phyloP scores from a whole-genome alignment of 2,329 filamentous ascomycete genomes.

The Pseudogymnoascus sp. region DNA sequence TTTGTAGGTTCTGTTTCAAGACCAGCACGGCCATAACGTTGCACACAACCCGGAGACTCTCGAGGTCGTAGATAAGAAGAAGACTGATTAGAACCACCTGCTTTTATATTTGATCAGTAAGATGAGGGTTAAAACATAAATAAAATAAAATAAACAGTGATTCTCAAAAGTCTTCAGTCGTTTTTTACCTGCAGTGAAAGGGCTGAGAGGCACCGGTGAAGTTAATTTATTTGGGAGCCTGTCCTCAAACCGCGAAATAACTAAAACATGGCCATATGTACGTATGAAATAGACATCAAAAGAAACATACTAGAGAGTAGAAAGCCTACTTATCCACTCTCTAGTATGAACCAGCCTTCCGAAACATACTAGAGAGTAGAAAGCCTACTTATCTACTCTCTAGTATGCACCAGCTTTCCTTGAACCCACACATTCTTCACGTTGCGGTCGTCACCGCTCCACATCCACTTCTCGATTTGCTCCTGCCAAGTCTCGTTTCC shows the following conservation, averaged over 20 bases:
- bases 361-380: neutral
- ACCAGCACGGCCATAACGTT: conserved; percentile 35
- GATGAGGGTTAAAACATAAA: neutral
- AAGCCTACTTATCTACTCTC: neutral
- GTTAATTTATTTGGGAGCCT: too few relatives aligned
- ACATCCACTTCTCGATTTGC: conserved; percentile 87
- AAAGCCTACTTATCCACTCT: neutral
- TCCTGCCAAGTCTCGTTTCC: conserved; percentile 88
- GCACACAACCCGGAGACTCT: conserved; percentile 34
- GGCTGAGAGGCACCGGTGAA: too few relatives aligned
- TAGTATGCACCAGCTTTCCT: conserved; percentile 66
- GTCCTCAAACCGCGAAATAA: neutral
- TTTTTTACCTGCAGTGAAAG: too few relatives aligned
- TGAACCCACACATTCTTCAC: conserved; percentile 83
- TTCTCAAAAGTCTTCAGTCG: too few relatives aligned
- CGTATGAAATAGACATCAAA: neutral
- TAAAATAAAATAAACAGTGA: too few relatives aligned
- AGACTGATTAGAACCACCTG: neutral
- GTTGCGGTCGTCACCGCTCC: conserved; percentile 87
- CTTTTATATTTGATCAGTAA: neutral
- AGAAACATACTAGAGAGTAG: neutral
- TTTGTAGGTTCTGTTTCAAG: conserved; percentile 31
- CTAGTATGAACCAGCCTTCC: conserved; percentile 66
- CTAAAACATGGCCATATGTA: neutral
- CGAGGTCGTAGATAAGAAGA: conserved; percentile 24